Base-by-base conservation (phyloP, 140 eudicot genomes). In the Ambrosia hybrid region DNA sequence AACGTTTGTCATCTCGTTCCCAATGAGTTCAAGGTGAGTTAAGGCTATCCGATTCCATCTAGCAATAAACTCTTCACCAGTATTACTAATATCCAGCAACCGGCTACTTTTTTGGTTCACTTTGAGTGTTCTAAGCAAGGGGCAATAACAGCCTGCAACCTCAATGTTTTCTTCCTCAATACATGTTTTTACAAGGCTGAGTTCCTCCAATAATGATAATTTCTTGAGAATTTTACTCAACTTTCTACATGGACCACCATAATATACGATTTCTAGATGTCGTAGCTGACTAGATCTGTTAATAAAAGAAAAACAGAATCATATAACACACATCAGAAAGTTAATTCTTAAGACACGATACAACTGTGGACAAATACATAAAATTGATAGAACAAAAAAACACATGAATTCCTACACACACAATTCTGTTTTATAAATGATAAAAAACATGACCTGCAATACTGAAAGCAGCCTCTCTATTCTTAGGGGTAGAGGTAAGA, bases 171-270 rank as follows among this genome's bases (percentile, higher is more conserved):
- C 46, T 41, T 41, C 46, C 46, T 6, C 6, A 41, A 41, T 53
- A 3, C 4, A 17, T 15, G 17, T 6, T 48, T 4, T 41, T 41
- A 41, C 16, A 67, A 48, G 57, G 21, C 58, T 67, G 39, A 67
- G 72, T 67, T 67, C 72, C 58, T 67, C 72, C 21, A 67, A 48
- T 67, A 48, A 11, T 9, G 72, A 5, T 43, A 67, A 67, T 10
- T 67, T 67, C n/a, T 46, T 46, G 37, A 67, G 46, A 46, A 15
- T 16, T 46, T 67, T 17, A 67, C 41, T 30, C 58, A 10, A 67
- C 5, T 21, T 46, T 26, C 4, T 5, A 67, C 0, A 6, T 48
- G 21, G 0, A 6, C 30, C 6, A 34, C 6, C 3, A 57, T 26
- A 9, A 9, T 21, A 21, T 21, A 21, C 13, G 9, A 57, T 9